Evolutionary conservation across 768 basidiomycete genomes (phyloP), one percentile per base, ranked within the genome.

Genomic region (Amylocystis lapponica): DNA sequence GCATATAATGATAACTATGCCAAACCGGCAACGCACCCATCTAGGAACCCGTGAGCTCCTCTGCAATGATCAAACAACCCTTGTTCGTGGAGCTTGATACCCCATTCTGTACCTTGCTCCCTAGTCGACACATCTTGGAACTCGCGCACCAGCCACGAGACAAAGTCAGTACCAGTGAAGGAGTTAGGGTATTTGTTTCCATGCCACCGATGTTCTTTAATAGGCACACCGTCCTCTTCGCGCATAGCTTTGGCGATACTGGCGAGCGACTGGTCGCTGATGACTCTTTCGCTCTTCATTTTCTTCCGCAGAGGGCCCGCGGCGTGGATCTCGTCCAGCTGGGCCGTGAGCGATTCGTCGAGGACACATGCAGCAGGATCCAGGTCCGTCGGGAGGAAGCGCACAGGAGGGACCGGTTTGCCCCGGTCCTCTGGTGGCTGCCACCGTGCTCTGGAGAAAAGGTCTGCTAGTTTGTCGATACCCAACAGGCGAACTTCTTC

Each of bases 131-230:
- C 79, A 58, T 97, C 94, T 23, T 81, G 77, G 56, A 93, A 97
- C 61, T 93, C 87, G 25, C 87, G 77, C n/a, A 88, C 78, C 16
- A 96, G 67, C 94, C 94, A 98, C 1, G 83, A 84, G 19, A 93
- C 86, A 52, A 97, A 81, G 31, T 92, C 89, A 49, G 79, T 82
- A 1, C 94, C 94, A 9, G 82, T 89, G 60, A 98, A 97, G 4
- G 86, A 82, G 49, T 92, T 84, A 3, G 78, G 74, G 56, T 91
- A 89, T 27, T 72, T 74, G 14, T 62, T 68, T 11, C 74, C 70
- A 58, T 93, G 87, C 91, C 92, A 97, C 41, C 79, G 80, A 51
- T 89, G 75, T 46, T 87, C 77, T 54, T 89, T 85, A 65, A 95
- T 89, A 6, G 81, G 78, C 10, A 93, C 73, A 7, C 87, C 89